Conservation (phyloP, 2,329 filamentous ascomycete species). For the Exophiala viscosa region DNA sequence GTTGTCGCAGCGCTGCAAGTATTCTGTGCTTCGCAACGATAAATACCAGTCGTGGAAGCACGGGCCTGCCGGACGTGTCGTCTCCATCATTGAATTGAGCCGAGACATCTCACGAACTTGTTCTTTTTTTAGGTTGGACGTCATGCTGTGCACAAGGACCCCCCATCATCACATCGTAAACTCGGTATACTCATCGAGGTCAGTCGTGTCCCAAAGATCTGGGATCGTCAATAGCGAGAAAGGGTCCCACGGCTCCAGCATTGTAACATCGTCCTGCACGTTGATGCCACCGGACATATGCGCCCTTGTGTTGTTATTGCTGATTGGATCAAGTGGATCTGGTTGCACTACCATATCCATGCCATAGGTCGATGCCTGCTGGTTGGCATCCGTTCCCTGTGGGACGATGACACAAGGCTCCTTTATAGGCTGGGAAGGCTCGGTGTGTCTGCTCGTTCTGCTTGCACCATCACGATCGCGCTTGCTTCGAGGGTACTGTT, state of each 20-base stretch:
- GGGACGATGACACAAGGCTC: too few species aligned
- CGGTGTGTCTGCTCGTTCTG: neutral
- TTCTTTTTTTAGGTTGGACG: too few species aligned
- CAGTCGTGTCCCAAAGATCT: slow-evolving; percentile 3
- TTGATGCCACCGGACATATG: neutral
- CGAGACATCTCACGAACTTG: too few species aligned
- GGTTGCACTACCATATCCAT: neutral
- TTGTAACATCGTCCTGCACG: neutral
- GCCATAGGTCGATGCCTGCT: neutral
- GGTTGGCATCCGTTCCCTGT: neutral
- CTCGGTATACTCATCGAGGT: neutral
- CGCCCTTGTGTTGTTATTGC: neutral
- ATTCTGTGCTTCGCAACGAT: too few species aligned
- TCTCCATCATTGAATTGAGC: too few species aligned
- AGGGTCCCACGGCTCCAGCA: neutral
- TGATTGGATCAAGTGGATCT: neutral
- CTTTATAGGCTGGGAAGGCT: neutral
- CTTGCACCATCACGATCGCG: neutral
- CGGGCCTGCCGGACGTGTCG: too few species aligned
- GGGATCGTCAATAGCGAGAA: neutral
- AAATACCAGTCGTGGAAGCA: too few species aligned
- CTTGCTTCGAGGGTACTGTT: neutral
- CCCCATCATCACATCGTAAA: neutral
- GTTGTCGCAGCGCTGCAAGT: too few species aligned
- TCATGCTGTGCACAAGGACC: too few species aligned